phyloP scores from a whole-genome alignment of 441 rosid species.

The Syzygium malaccense region DNA sequence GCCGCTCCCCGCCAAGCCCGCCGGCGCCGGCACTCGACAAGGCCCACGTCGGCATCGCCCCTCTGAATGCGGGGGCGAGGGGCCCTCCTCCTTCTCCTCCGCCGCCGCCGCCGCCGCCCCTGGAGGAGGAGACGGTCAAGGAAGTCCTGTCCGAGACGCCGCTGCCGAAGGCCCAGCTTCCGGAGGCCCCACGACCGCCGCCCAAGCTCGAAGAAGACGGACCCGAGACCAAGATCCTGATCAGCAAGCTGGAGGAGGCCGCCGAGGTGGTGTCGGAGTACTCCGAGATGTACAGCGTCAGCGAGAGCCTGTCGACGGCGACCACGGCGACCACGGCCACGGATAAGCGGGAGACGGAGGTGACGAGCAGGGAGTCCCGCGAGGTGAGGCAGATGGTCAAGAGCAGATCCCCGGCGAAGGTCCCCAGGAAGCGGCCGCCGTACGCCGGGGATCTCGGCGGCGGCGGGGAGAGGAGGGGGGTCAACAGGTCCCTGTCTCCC shows the following conservation, averaged over 20 bases:
- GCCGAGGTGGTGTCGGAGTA: conserved; percentile 38
- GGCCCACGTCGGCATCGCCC: background rate
- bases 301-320: conserved; percentile 38
- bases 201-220: background rate
- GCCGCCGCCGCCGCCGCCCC: conserved; percentile 21
- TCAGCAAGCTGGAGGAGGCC: conserved; percentile 11
- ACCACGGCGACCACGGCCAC: conserved; percentile 18
- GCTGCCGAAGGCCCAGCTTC: background rate
- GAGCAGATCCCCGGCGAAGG: conserved; percentile 33
- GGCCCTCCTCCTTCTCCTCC: background rate
- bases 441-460: conserved; percentile 10
- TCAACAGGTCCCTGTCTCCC: conserved; percentile 12
- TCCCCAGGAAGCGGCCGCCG: conserved; percentile 36
- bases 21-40: background rate
- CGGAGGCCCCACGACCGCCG: background rate
- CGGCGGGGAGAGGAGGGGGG: conserved; percentile 17
- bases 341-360: conserved; percentile 60
- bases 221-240: conserved; percentile 8
- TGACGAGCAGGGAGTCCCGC: conserved; percentile 32
- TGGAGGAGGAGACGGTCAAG: conserved; percentile 73
- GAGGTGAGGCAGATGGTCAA: background rate
- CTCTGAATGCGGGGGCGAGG: background rate
- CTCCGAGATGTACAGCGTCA: conserved; percentile 50
- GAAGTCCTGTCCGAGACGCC: conserved; percentile 59
- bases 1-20: background rate